Base-by-base conservation (phyloP, 2,329 filamentous ascomycete species). In the Venturia asperata region DNA sequence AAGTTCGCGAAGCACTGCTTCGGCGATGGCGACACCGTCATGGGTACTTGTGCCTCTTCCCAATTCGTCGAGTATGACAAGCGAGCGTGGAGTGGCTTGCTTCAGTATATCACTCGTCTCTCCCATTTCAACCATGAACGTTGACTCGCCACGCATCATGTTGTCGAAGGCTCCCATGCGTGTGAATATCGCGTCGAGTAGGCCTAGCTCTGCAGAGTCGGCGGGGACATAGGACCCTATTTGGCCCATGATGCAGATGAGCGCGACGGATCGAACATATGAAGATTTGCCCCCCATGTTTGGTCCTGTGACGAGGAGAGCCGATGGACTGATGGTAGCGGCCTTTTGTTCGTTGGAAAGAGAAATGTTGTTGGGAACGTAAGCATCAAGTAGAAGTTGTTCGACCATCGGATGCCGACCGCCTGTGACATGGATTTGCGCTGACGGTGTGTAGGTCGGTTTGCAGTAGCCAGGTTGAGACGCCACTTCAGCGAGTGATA, bases 251-350 rank as follows among this genome's bases (percentile, higher is more conserved):
- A 99, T 92, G 61, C 89, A 85, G 68, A 97, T 91, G 7, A 99
- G 85, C 11, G 94, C 93, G 56, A 96, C 87, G 69, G 92, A 90
- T 64, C 94, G 91, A 27, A 99, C 93, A 75, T 96, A 99, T 66
- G 89, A 94, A n/a, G 91, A 96, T 74, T 99, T 99, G 65, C 94
- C 94, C 71, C 94, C 94, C 94, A 99, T 99, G 78, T 99, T 99
- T 39, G 94, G 94, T 0, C 94, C 94, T 0, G 94, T 99, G 71
- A 99, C 88, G 65, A 97, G 87, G 70, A 97, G 85, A 2, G 91
- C 91, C 6, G 90, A 83, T 0, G 86, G 84, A 0, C 80, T 74
- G 1, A 85, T 82, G 3, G 86, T 75, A 1, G 65, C 64, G 27
- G 69, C 4, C 2, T 47, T 41, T 30, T 21, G 30, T 42, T 10